These are phyloP conservation scores for Cercospora brassicicola DNA, from an alignment of 2,329 filamentous ascomycete species.

Conservation along the genomic window DNA sequence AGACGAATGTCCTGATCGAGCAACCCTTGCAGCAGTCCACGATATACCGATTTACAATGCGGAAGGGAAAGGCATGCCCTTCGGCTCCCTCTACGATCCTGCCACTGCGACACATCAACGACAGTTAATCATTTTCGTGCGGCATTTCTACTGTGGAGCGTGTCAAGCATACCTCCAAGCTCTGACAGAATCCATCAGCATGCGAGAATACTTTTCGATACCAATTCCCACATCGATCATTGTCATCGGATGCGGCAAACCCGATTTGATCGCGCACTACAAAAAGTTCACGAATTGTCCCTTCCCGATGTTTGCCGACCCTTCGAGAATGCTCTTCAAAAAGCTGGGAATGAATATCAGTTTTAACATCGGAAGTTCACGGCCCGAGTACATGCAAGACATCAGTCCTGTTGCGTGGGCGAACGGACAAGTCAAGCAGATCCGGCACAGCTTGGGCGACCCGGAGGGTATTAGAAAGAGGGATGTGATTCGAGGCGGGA, in stretches of 20 bases:
- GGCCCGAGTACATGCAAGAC: conserved; percentile 43
- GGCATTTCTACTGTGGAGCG: conserved; percentile 47
- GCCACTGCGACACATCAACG: conserved; percentile 41
- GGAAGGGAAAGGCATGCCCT: conserved; percentile 60
- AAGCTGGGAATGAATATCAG: conserved; percentile 39
- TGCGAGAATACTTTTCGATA: conserved; percentile 41
- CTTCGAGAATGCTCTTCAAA: conserved; percentile 39
- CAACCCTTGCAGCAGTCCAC: conserved; percentile 36
- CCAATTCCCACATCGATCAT: conserved; percentile 41
- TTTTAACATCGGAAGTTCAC: conserved; percentile 36
- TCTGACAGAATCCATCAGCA: conserved; percentile 38
- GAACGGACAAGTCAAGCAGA: conserved; percentile 36
- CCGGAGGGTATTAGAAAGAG: conserved; percentile 36
- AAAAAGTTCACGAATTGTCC: conserved; percentile 40
- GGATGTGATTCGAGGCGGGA: conserved; percentile 40
- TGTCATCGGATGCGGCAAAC: conserved; percentile 42
- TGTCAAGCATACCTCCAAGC: conserved; percentile 43
- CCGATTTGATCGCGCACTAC: conserved; percentile 41
- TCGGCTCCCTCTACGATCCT: conserved; percentile 63
- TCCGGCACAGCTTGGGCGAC: conserved; percentile 32
- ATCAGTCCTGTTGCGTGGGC: conserved; percentile 36
- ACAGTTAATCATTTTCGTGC: conserved; percentile 44
- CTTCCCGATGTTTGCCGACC: conserved; percentile 43
- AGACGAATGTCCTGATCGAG: conserved; percentile 39
- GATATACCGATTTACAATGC: conserved; percentile 58